Evolutionary conservation across 2,329 filamentous ascomycete genomes (phyloP).

Genomic region (Fusarium sp.): DNA sequence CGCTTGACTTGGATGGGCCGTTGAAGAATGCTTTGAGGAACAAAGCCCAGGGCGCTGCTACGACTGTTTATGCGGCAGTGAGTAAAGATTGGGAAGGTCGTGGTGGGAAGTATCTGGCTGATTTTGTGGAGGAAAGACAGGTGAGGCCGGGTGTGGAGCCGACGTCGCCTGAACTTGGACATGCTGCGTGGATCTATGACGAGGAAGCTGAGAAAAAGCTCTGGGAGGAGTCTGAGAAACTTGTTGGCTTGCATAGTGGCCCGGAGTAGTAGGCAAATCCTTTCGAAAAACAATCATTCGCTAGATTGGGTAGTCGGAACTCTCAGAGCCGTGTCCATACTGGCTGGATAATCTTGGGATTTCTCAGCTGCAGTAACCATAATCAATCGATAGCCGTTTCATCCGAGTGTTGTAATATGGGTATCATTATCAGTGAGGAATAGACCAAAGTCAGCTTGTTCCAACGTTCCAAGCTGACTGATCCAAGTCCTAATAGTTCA

Average conservation of each 20-base stretch:
- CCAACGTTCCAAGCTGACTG: too few relatives aligned
- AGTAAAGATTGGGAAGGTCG: conserved; percentile 9
- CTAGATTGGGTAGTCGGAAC: too few relatives aligned
- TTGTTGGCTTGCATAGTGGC: not conserved
- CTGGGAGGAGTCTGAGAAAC: not conserved
- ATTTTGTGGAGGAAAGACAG: not conserved
- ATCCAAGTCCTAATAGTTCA: too few relatives aligned
- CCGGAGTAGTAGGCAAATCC: too few relatives aligned
- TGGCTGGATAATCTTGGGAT: too few relatives aligned
- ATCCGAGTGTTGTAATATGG: too few relatives aligned
- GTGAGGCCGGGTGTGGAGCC: fast-evolving
- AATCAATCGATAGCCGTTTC: too few relatives aligned
- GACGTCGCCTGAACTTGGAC: not conserved
- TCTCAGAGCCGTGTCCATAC: too few relatives aligned
- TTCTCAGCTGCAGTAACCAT: too few relatives aligned
- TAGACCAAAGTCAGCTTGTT: too few relatives aligned
- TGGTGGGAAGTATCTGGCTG: conserved; percentile 8
- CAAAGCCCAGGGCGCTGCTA: conserved; percentile 5
- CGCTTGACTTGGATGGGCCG: not conserved
- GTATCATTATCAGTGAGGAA: too few relatives aligned
- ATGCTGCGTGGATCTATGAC: conserved; percentile 13
- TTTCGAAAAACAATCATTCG: too few relatives aligned
- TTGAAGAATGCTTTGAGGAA: not conserved
- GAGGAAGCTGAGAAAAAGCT: not conserved
- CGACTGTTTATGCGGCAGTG: conserved; percentile 1